Conservation (phyloP, 208 protist genomes). For the Leptomonas pyrrhocoris region DNA sequence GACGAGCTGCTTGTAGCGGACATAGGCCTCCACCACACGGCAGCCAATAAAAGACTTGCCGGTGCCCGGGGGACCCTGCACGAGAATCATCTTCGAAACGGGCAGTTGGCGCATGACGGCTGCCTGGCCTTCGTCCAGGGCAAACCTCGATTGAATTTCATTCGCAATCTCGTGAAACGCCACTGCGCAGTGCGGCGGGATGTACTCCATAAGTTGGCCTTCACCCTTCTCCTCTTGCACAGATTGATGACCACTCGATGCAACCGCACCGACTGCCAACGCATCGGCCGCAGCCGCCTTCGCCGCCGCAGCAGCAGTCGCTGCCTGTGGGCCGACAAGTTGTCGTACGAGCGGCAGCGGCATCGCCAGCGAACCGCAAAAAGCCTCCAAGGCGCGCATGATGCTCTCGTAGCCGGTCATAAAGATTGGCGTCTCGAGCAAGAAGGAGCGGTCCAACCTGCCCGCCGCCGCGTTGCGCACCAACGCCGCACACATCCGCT, state of each 20-base stretch:
- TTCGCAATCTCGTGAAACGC: slow-evolving; percentile 79
- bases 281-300: slow-evolving; percentile 8
- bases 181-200: slow-evolving; percentile 80
- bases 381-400: slow-evolving; percentile 70
- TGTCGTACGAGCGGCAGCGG: slow-evolving; percentile 66
- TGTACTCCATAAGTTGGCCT: slow-evolving; percentile 55
- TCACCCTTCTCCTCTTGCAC: neutral
- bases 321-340: slow-evolving; percentile 41
- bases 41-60: slow-evolving; percentile 96
- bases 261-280: neutral
- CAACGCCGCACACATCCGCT: slow-evolving; percentile 61
- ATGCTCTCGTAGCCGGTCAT: slow-evolving; percentile 86
- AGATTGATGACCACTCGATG: slow-evolving; percentile 8
- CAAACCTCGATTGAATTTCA: slow-evolving; percentile 58
- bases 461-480: slow-evolving; percentile 66
- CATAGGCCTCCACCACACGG: slow-evolving; percentile 88
- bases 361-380: slow-evolving; percentile 87
- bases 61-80: slow-evolving; percentile 94
- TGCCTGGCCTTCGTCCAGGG: slow-evolving; percentile 81
- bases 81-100: slow-evolving; percentile 75
- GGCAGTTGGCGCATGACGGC: slow-evolving; percentile 75
- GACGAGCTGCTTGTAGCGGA: slow-evolving; percentile 89
- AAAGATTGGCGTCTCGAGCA: slow-evolving; percentile 83
- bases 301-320: slow-evolving; percentile 4
- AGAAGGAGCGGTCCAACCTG: slow-evolving; percentile 53